Percentiles rank a stretch among this genome's conserved stretches.
Conservation (phyloP, 2,329 filamentous ascomycete genomes). For the Hypoxylon sp. region DNA sequence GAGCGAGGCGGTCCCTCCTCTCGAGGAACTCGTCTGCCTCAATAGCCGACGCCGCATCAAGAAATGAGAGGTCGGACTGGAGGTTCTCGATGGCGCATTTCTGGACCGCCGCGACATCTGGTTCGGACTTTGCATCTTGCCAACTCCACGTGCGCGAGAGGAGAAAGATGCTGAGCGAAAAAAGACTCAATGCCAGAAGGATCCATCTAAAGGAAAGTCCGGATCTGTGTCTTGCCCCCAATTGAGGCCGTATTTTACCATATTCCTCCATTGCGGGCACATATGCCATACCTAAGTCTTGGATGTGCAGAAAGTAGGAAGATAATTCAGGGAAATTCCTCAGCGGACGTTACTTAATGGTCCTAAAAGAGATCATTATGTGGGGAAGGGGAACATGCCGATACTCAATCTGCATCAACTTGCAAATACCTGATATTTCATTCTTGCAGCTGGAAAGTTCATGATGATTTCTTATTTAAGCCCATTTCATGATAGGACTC, state of each 20-base stretch:
- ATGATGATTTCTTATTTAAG: too few species aligned
- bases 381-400: too few species aligned
- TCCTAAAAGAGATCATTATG: too few species aligned
- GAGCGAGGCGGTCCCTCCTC: slow-evolving; percentile 63
- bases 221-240: not conserved
- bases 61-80: slow-evolving; percentile 58
- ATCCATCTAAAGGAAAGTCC: not conserved
- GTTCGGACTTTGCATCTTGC: not conserved
- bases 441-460: too few species aligned
- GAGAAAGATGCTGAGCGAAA: slow-evolving; percentile 7
- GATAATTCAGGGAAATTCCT: too few species aligned
- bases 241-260: not conserved
- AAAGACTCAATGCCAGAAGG: not conserved
- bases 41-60: slow-evolving; percentile 58
- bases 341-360: too few species aligned
- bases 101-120: slow-evolving; percentile 28
- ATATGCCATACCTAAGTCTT: not conserved
- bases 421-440: too few species aligned
- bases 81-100: slow-evolving; percentile 62
- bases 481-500: too few species aligned
- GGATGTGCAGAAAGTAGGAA: too few species aligned
- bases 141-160: slow-evolving; percentile 6
- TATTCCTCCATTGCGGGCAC: slow-evolving; percentile 1
- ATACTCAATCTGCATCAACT: too few species aligned
- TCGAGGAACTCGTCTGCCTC: slow-evolving; percentile 59